Base-by-base conservation (phyloP, 129 eudicot genomes). In the Flaveria trinervia region DNA sequence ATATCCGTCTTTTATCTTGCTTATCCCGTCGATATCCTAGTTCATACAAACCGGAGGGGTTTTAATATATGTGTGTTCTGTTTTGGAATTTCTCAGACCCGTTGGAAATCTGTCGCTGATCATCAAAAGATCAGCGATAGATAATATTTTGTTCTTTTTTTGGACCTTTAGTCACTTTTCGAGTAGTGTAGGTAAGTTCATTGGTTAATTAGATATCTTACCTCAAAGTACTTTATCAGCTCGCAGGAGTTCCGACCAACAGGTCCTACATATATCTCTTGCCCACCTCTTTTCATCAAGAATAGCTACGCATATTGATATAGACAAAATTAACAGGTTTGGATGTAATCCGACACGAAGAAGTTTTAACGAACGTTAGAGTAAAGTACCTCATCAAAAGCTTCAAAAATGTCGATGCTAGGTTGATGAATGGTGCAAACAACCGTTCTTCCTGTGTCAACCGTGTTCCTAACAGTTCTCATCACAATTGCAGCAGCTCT, bases 281-380 rank as follows among this genome's bases (percentile, higher is more conserved):
- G 65, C 36, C 97, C 97, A 25, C 97, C 97, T 36, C 96, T 86
- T 86, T 92, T 89, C 93, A 92, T 77, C 79, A 89, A 84, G 70
- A 92, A 86, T 15, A 92, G 87, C 96, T 92, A 85, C 83, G 1
- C 57, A 39, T 7, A 16, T 8, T 9, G 33, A 65, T 62, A 16
- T 61, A 16, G n/a, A 62, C 50, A 22, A 64, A 39, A 65, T 36
- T 65, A 6, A 0, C 25, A 61, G 62, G 30, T 30, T 25, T 6
- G 50, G 22, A 26, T 10, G 46, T 72, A 18, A 41, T 15, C 18
- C 13, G 39, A 54, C 41, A 64, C 16, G 25, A 25, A n/a, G 7
- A 12, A 22, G 8, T 72, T 64, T 4, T n/a, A 16, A 12, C 16
- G 50, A 23, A 28, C 11, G 54, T 20, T 11, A 25, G 13, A 10